Conservation (phyloP, 2,329 filamentous ascomycete genomes). For the Penicillium sp. region DNA sequence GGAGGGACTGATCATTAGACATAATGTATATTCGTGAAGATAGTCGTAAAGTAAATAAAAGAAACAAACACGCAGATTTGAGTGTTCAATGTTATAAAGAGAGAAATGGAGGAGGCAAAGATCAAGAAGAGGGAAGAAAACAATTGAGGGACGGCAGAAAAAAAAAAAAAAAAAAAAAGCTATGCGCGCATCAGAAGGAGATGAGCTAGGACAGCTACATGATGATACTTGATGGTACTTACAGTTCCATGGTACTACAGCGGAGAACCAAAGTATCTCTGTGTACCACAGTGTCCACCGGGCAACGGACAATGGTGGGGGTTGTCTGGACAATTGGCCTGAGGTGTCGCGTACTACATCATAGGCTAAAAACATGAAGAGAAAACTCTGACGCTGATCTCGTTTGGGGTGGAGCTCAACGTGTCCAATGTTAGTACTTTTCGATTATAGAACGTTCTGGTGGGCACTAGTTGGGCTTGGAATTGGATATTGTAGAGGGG, state of each 20-base stretch:
- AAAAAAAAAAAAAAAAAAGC: slow-evolving; percentile 18
- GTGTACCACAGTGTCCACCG: slow-evolving; percentile 6
- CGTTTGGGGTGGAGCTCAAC: neutral
- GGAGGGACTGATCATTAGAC: slow-evolving; percentile 32
- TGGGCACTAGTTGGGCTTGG: neutral
- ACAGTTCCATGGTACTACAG: neutral
- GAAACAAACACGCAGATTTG: slow-evolving; percentile 4
- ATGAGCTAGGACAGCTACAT: slow-evolving; percentile 11
- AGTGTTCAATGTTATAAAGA: neutral
- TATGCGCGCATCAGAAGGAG: slow-evolving; percentile 18
- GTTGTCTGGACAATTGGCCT: neutral
- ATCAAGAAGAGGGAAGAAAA: slow-evolving; percentile 7
- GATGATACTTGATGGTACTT: slow-evolving; percentile 12
- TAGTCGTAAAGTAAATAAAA: slow-evolving; percentile 3
- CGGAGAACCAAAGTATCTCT: slow-evolving; percentile 1
- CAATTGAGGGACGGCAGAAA: slow-evolving; percentile 3
- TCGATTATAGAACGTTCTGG: neutral
- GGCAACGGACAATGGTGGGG: slow-evolving; percentile 6
- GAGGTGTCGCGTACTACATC: slow-evolving; percentile 3
- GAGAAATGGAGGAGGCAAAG: slow-evolving; percentile 1
- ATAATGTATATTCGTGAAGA: slow-evolving; percentile 15
- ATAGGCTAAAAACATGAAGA: neutral
- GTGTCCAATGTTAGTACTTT: neutral
- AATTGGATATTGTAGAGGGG: neutral
- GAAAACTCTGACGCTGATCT: slow-evolving; percentile 16